Base-by-base conservation (phyloP, 306 rosid genomes). In the Cucumis hystrix region DNA sequence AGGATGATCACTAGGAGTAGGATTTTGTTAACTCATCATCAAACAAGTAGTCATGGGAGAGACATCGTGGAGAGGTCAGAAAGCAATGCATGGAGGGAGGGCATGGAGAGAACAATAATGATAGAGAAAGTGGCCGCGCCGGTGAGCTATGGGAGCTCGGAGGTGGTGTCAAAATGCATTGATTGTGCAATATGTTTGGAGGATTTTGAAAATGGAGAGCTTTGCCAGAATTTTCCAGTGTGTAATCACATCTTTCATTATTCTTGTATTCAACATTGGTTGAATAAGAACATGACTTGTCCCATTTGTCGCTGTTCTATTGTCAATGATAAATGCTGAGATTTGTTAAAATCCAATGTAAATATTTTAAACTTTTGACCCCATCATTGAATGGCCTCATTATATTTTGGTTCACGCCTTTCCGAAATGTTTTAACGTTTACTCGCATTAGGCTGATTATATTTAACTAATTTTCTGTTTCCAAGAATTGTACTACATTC, bases 151-250 rank as follows among this genome's bases (percentile, higher is more conserved):
- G 83, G 83, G 41, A 58, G 65, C 69, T 70, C 54, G 1, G 83
- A 25, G 55, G 62, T 8, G 10, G 59, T 35, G 18, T 57, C 58
- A 33, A 18, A 56, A 58, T 21, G 67, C 35, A 77, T 65, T 12
- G 89, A 78, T 6, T 90, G 95, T 76, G 78, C 79, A 10, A 86
- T 90, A 28, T 88, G 95, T 79, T 79, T 86, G 47, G 90, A 88
- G 81, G 87, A 83, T 7, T 88, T 83, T 35, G 77, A 82, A 80
- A 77, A 15, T 5, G 88, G 87, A 1, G 90, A 86, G 4, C 58
- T 78, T 16, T 88, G 89, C 33, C 77, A 79, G 37, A 81, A 77
- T 70, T 84, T 83, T 74, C 82, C 87, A 6, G 30, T 62, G 49
- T 90, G 95, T 74, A 76, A 79, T n/a, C 92, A 90, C 74, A 23